Base-by-base conservation (phyloP, 495 filamentous ascomycete species). In the Podospora anserina region DNA sequence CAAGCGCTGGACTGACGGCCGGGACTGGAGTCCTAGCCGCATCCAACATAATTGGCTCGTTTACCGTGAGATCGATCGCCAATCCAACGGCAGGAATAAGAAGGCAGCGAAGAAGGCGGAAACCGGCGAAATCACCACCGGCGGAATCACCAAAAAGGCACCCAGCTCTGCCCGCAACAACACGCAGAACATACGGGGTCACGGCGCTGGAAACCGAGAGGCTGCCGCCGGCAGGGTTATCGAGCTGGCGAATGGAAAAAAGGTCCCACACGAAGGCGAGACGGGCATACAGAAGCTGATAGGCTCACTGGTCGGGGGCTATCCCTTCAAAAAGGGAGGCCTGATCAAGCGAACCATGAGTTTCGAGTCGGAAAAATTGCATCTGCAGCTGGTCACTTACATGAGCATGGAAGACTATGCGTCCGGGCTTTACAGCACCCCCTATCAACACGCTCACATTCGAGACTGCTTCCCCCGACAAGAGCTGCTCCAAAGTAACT, bases 1-100 rank as follows among this genome's bases (percentile, higher is more conserved):
- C 78, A 96, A 94, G 80, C 86, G 94, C 55, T 97, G 94, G 94
- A 97, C 94, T 0, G 94, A 97, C 76, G 92, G 93, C 2, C 85
- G 91, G 15, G 87, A 88, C 19, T 97, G 94, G 94, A 94, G 91
- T 72, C 93, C 94, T 0, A 96, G 93, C 76, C 89, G 94, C 18
- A 94, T 97, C 44, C 79, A 95, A 58, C 90, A 89, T 57, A 96
- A 97, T 72, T 96, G 93, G 72, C 86, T 97, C 34, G 85, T 97
- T 69, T 97, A 97, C 76, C 90, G 94, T 23, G 92, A 97, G 74
- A 82, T 96, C 44, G 87, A 32, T 92, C 65, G 89, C 90, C 67
- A 88, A 90, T 0, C 94, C 71, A 88, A 90, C 0, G 93, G 93
- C 4, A 92, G 96, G 79, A 96, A 95, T 85, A 96, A 94, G 77